A percentile compares a stretch with the other conserved stretches of the same genome.
Evolutionary conservation across 2,329 filamentous ascomycete genomes (phyloP).

Genomic region (Fusarium incarnatum): DNA sequence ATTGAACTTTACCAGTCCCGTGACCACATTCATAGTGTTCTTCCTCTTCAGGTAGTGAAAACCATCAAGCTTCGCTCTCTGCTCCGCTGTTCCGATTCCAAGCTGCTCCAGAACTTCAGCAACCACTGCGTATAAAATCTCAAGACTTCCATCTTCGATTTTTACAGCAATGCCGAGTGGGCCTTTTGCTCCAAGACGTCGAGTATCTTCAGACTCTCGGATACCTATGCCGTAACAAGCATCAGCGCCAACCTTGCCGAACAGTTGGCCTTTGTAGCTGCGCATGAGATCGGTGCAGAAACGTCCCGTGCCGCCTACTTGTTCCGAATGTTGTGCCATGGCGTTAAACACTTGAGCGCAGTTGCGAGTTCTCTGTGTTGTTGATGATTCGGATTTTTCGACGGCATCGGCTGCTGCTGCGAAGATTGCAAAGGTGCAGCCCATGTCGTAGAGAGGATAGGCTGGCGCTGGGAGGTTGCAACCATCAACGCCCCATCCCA

Average conservation of each 20-base stretch:
- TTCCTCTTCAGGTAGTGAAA: constrained; percentile 51
- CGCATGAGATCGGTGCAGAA: constrained; percentile 62
- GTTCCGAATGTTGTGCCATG: constrained; percentile 57
- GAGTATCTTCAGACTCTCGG: constrained; percentile 52
- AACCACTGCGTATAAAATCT: constrained; percentile 57
- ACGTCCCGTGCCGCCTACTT: constrained; percentile 58
- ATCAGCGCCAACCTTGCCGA: constrained; percentile 63
- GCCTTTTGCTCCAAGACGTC: constrained; percentile 51
- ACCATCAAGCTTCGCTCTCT: constrained; percentile 44
- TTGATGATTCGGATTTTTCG: background rate
- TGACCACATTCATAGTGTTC: constrained; percentile 56
- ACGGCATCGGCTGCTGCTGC: constrained; percentile 49
- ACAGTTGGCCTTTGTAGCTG: constrained; percentile 51
- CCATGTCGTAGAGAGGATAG: constrained; percentile 52
- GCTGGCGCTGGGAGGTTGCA: constrained; percentile 62
- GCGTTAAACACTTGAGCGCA: constrained; percentile 55
- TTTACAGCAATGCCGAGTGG: constrained; percentile 60
- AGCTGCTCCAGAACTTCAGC: constrained; percentile 59
- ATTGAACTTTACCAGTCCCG: constrained; percentile 44
- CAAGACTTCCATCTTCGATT: constrained; percentile 60
- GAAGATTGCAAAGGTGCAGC: constrained; percentile 52
- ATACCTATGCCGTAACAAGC: constrained; percentile 61
- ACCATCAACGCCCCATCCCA: constrained; percentile 59
- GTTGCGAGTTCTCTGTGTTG: constrained; percentile 25
- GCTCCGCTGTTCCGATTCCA: constrained; percentile 50